Conservation (phyloP, 441 rosid genomes). For the Melastoma candidum region DNA sequence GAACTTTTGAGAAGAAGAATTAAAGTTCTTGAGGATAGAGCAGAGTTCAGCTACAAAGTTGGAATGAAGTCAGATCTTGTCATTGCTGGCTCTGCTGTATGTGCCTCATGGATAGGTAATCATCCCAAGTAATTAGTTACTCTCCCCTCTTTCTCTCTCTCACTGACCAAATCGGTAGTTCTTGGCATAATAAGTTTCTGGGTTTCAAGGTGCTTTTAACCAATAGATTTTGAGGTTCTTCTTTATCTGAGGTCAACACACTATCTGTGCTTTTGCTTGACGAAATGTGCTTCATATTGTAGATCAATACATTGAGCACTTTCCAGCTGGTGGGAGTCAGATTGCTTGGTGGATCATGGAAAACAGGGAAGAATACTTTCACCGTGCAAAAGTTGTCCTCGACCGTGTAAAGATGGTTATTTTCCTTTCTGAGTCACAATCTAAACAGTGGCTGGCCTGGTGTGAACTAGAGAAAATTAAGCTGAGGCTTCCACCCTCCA, state of each 20-base stretch:
- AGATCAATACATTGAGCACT: conserved; percentile 82
- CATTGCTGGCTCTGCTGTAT: conserved; percentile 96
- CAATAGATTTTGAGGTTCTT: background rate
- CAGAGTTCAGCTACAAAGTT: conserved; percentile 85
- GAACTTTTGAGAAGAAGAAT: conserved; percentile 82
- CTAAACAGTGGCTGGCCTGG: conserved; percentile 88
- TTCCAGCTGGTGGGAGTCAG: conserved; percentile 94
- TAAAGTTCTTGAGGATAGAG: conserved; percentile 87
- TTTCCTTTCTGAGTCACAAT: conserved; percentile 77
- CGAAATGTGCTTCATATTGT: conserved; percentile 14
- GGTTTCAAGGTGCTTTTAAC: no score
- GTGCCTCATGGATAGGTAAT: conserved; percentile 95
- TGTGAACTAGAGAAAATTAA: conserved; percentile 70
- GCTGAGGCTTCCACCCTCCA: conserved; percentile 70
- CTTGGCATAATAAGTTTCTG: no score
- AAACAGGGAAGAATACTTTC: conserved; percentile 87
- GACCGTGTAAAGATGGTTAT: conserved; percentile 74
- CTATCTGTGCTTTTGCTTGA: background rate
- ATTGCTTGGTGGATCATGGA: conserved; percentile 99
- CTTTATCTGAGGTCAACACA: conserved; percentile 4
- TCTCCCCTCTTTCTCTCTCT: background rate
- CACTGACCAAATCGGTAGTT: no score
- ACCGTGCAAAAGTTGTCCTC: conserved; percentile 67
- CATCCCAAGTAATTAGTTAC: background rate
- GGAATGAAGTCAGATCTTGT: conserved; percentile 95